phyloP scores from a whole-genome alignment of 2,329 filamentous ascomycete genomes.

The Fusarium sp. region DNA sequence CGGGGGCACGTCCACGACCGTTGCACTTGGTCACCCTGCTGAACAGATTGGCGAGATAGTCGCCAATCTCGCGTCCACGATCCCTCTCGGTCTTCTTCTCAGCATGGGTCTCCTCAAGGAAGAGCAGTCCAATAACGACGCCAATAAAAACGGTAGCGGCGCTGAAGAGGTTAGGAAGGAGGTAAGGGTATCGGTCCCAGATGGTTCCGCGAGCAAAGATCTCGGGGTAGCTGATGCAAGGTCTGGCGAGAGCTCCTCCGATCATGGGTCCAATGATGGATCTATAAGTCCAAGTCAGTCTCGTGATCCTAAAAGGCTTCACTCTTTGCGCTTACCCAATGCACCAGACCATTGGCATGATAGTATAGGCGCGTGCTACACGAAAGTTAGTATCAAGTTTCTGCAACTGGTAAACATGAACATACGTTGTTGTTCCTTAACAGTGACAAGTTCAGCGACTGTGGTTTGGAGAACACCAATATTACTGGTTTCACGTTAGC shows the following conservation, averaged over 20 bases:
- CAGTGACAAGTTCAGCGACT: conserved; percentile 89
- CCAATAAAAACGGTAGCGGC: conserved; percentile 78
- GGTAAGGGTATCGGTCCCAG: conserved; percentile 87
- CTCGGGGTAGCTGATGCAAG: conserved; percentile 80
- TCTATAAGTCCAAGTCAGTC: conserved; percentile 54
- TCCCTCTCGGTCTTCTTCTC: conserved; percentile 80
- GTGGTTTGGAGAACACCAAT: conserved; percentile 96
- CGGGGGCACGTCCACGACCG: conserved; percentile 53
- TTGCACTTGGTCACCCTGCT: conserved; percentile 45
- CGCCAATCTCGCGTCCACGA: conserved; percentile 76
- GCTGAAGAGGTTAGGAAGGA: conserved; percentile 91
- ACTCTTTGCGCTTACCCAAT: conserved; percentile 68
- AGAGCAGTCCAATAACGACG: conserved; percentile 79
- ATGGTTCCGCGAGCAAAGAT: conserved; percentile 76
- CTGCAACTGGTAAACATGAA: conserved; percentile 21
- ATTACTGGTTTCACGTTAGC: conserved; percentile 64
- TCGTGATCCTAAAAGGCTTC: not conserved
- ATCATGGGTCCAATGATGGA: conserved; percentile 93
- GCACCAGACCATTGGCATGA: conserved; percentile 99
- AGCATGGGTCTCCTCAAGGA: conserved; percentile 92
- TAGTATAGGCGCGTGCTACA: conserved; percentile 86
- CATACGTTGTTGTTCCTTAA: conserved; percentile 90
- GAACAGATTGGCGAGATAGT: conserved; percentile 66
- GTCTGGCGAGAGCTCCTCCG: conserved; percentile 86
- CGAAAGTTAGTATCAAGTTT: conserved; percentile 39